These are phyloP conservation scores for Cenchrus fungigraminus DNA, from an alignment of 176 grass and related monocot species.

Conservation along the genomic window DNA sequence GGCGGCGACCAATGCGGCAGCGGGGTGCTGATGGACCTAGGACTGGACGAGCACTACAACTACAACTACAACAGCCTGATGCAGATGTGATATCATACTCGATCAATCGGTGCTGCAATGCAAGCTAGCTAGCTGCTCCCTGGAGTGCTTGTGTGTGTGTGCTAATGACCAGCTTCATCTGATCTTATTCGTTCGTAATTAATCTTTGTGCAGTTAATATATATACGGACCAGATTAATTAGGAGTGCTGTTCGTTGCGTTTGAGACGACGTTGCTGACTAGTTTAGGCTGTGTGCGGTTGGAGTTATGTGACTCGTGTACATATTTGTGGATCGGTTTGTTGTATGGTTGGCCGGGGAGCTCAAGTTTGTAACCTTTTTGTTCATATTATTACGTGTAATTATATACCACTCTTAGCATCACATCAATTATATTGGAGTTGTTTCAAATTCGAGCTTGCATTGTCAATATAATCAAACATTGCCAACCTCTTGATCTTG, in stretches of 20 bases:
- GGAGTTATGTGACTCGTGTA: slow-evolving; percentile 28
- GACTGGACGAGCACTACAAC: slow-evolving; percentile 52
- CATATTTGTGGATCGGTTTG: slow-evolving; percentile 31
- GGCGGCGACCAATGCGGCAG: slow-evolving; percentile 31
- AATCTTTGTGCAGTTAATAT: slow-evolving; percentile 2
- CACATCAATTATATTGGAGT: neutral
- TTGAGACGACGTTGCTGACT: slow-evolving; percentile 8
- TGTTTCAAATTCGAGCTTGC: neutral
- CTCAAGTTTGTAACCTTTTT: neutral
- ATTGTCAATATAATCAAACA: neutral
- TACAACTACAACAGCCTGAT: slow-evolving; percentile 50
- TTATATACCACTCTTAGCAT: neutral
- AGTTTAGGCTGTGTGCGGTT: slow-evolving; percentile 40
- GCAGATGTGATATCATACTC: slow-evolving; percentile 34
- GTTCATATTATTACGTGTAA: neutral
- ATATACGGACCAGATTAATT: neutral
- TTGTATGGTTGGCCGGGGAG: neutral
- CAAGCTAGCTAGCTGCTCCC: neutral
- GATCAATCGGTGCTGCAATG: neutral
- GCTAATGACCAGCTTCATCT: slow-evolving; percentile 18
- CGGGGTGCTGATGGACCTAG: slow-evolving; percentile 50
- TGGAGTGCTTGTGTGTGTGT: slow-evolving; percentile 2
- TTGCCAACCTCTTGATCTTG: neutral
- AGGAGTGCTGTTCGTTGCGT: slow-evolving; percentile 39
- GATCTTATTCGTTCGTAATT: slow-evolving; percentile 29